Conservation (phyloP, 202 grass and related monocot genomes). For the Setaria italica region DNA sequence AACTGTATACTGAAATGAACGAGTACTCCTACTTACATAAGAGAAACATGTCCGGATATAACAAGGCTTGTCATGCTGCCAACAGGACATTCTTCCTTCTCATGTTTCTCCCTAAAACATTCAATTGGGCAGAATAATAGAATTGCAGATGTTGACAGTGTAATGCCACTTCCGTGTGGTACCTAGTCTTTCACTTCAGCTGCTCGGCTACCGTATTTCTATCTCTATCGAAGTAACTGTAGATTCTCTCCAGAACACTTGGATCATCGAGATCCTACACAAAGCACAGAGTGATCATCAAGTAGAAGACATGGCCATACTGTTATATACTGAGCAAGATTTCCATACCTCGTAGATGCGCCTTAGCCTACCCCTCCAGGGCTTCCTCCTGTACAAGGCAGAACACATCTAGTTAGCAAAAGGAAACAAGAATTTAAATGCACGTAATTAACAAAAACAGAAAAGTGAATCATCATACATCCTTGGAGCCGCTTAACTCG, state of each 20-base stretch:
- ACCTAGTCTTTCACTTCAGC: neutral
- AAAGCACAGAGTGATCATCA: neutral
- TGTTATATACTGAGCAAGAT: neutral
- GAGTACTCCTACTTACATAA: too few species aligned
- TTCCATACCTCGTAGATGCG: neutral
- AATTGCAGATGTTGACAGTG: neutral
- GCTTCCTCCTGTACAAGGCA: neutral
- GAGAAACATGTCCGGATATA: neutral
- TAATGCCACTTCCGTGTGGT: neutral
- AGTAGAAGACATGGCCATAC: neutral
- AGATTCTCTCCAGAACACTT: neutral
- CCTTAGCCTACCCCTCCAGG: neutral
- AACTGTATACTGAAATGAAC: too few species aligned
- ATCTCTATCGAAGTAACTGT: neutral
- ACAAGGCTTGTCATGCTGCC: neutral
- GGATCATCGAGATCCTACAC: conserved; percentile 8
- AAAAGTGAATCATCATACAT: conserved; percentile 4
- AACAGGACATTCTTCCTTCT: too few species aligned
- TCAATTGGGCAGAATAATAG: neutral
- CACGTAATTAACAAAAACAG: neutral
- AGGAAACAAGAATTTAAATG: neutral
- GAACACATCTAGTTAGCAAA: neutral
- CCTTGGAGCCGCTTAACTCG: neutral
- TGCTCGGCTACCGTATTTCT: neutral
- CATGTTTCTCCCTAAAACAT: too few species aligned